A percentile compares a stretch with the other conserved stretches of the same genome.
These are phyloP conservation scores for Colletotrichum sansevieriae DNA, from an alignment of 2,329 filamentous ascomycete species.

Conservation along the genomic window DNA sequence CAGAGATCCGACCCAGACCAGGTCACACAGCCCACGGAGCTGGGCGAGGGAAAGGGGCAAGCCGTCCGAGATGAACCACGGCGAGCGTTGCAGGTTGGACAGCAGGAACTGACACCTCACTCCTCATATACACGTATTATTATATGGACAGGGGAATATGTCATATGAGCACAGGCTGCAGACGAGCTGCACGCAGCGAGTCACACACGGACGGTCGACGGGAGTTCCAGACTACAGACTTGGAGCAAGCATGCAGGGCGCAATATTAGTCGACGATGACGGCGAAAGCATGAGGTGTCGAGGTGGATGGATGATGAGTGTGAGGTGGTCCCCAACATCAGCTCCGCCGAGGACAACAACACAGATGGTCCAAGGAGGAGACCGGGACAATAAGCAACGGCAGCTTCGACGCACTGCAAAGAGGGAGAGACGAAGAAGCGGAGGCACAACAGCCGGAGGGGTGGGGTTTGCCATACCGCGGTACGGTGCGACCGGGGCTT, in stretches of 20 bases:
- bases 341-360: no score
- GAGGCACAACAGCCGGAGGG: conserved; percentile 21
- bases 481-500: conserved; percentile 34
- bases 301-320: no score
- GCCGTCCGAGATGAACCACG: conserved; percentile 30
- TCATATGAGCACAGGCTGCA: neutral
- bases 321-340: no score
- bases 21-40: conserved; percentile 33
- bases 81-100: conserved; percentile 35
- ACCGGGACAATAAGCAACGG: neutral
- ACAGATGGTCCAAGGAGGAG: conserved; percentile 7
- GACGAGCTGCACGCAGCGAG: conserved; percentile 4
- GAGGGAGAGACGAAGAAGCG: conserved; percentile 4
- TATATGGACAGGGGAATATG: neutral
- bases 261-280: no score
- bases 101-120: conserved; percentile 25
- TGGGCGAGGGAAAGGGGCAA: conserved; percentile 20
- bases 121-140: neutral
- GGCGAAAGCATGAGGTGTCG: no score
- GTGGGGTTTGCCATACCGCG: conserved; percentile 6
- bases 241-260: no score
- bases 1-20: conserved; percentile 22
- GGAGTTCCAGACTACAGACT: no score
- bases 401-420: neutral
- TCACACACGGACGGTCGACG: neutral